Evolutionary conservation across 257 asterid species (phyloP).

Genomic region (Thymus quinquecostatus): DNA sequence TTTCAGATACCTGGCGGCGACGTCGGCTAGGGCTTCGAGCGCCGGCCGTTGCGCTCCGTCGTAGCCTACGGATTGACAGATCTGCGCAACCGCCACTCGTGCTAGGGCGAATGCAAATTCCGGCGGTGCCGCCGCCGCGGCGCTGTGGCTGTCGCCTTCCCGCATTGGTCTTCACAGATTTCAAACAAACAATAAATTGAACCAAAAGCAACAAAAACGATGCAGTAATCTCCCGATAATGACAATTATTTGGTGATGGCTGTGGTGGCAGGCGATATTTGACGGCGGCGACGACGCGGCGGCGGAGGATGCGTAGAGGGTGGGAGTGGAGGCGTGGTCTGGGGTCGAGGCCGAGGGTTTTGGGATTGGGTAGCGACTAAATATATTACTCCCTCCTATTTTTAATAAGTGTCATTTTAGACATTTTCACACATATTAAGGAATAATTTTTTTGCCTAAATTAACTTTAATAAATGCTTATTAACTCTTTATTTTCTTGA

Average conservation of each 20-base stretch:
- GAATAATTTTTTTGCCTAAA: too few species aligned
- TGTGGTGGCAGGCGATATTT: neutral
- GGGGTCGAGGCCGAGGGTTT: conserved; percentile 3
- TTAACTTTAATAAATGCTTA: too few species aligned
- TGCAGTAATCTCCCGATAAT: neutral
- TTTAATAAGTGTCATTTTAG: neutral
- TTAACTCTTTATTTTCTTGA: too few species aligned
- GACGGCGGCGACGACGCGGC: conserved; percentile 12
- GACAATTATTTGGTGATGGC: neutral
- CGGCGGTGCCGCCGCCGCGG: conserved; percentile 24
- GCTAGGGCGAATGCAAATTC: conserved; percentile 39
- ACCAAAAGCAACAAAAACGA: neutral
- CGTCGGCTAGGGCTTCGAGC: conserved; percentile 48
- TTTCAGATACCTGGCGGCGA: conserved; percentile 50
- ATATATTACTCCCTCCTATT: neutral
- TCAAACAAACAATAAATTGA: neutral
- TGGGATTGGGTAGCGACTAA: neutral
- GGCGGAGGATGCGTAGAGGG: neutral
- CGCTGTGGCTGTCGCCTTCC: neutral
- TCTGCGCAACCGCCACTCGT: conserved; percentile 59
- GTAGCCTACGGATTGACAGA: conserved; percentile 58
- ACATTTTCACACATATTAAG: too few species aligned
- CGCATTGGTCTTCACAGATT: neutral
- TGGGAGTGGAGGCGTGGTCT: neutral
- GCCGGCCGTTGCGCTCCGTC: conserved; percentile 45